phyloP scores from a whole-genome alignment of 2,329 filamentous ascomycete species.

The Monilinia polystroma region DNA sequence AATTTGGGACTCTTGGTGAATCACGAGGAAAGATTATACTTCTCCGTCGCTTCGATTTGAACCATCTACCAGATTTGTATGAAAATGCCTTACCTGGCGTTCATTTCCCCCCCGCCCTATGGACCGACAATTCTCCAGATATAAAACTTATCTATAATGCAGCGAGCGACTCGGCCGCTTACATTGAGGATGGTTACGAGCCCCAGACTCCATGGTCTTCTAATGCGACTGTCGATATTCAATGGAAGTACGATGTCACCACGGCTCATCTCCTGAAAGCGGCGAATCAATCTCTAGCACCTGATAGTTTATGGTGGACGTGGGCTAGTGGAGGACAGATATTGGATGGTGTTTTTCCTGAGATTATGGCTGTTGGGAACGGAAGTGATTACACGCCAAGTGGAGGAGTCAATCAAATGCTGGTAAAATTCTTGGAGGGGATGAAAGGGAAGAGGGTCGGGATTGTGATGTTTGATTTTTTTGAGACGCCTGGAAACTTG shows the following conservation, averaged over 20 bases:
- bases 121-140: constrained; percentile 46
- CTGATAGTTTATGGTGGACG: constrained; percentile 48
- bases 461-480: constrained; percentile 54
- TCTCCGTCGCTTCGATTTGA: constrained; percentile 74
- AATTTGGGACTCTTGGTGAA: constrained; percentile 62
- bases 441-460: constrained; percentile 48
- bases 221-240: constrained; percentile 43
- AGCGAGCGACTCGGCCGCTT: constrained; percentile 43
- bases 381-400: constrained; percentile 41
- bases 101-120: constrained; percentile 47
- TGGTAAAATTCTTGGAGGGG: constrained; percentile 42
- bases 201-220: constrained; percentile 40
- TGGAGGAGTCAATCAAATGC: constrained; percentile 48
- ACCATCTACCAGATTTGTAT: constrained; percentile 43
- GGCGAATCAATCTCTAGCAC: constrained; percentile 32
- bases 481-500: constrained; percentile 45
- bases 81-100: constrained; percentile 46
- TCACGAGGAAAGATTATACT: constrained; percentile 80
- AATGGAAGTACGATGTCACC: constrained; percentile 48
- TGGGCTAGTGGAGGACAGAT: constrained; percentile 49
- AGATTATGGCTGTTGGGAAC: constrained; percentile 49
- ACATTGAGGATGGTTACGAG: constrained; percentile 52
- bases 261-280: constrained; percentile 44
- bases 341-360: constrained; percentile 44
- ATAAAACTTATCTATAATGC: constrained; percentile 47